Conservation (phyloP, 2,329 filamentous ascomycete genomes). For the Atkinsonella hypoxylon region DNA sequence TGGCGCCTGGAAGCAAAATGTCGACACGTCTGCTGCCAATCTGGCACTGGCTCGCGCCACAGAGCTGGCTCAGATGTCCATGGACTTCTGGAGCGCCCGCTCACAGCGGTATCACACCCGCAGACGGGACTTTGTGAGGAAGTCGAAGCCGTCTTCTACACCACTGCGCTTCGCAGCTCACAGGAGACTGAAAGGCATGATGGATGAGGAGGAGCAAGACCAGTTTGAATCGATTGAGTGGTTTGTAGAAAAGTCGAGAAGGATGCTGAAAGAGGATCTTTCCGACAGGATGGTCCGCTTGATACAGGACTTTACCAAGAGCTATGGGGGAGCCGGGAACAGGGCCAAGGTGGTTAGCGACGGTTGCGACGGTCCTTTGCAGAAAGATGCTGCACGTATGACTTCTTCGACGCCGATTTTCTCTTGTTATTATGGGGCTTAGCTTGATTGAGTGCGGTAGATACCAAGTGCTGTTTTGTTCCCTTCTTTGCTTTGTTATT, state of each 20-base stretch:
- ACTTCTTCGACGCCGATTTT: slow-evolving; percentile 2
- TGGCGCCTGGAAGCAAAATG: slow-evolving; percentile 21
- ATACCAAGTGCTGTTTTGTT: not conserved
- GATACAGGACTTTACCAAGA: slow-evolving; percentile 4
- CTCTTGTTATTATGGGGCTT: slow-evolving; percentile 4
- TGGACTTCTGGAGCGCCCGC: slow-evolving; percentile 29
- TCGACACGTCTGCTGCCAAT: slow-evolving; percentile 19
- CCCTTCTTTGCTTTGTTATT: not conserved
- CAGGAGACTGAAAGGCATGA: slow-evolving; percentile 13
- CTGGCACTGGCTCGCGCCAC: slow-evolving; percentile 21
- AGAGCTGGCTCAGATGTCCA: slow-evolving; percentile 28
- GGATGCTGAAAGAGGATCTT: not conserved
- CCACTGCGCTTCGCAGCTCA: slow-evolving; percentile 28
- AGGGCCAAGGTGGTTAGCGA: not conserved
- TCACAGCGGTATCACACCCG: slow-evolving; percentile 25
- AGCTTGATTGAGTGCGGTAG: not conserved
- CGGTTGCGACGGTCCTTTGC: not conserved
- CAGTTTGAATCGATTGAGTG: slow-evolving; percentile 19
- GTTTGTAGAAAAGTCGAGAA: slow-evolving; percentile 7
- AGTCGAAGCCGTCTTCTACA: slow-evolving; percentile 23
- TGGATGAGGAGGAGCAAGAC: slow-evolving; percentile 25
- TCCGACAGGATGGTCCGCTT: slow-evolving; percentile 4
- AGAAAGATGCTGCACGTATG: not conserved
- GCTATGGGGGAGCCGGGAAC: not conserved
- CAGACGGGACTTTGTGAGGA: slow-evolving; percentile 27